These are phyloP conservation scores for Mycena polygramma DNA, from an alignment of 768 basidiomycete species.

Conservation along the genomic window DNA sequence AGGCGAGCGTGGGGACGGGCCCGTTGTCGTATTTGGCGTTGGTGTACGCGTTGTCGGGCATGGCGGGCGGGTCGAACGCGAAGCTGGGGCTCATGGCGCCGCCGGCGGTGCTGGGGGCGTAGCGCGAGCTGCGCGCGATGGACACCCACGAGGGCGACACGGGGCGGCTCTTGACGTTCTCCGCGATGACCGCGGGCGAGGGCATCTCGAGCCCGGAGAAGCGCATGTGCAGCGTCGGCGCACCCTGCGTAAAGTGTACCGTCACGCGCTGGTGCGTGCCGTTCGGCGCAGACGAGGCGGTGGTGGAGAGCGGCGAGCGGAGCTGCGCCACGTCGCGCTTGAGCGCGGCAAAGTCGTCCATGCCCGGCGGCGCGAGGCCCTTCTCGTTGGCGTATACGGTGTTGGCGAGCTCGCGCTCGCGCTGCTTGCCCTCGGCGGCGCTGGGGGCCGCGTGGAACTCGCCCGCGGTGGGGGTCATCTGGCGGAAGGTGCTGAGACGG, in stretches of 20 bases:
- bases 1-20: too few relatives aligned
- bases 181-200: slow-evolving; percentile 45
- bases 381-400: too few relatives aligned
- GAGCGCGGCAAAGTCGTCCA: slow-evolving; percentile 25
- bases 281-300: neutral
- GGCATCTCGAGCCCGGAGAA: slow-evolving; percentile 66
- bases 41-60: too few relatives aligned
- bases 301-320: neutral
- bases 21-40: too few relatives aligned
- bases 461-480: slow-evolving; percentile 61
- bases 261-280: slow-evolving; percentile 57
- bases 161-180: slow-evolving; percentile 44
- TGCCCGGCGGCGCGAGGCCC: neutral
- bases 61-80: slow-evolving; percentile 33
- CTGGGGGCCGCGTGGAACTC: too few relatives aligned
- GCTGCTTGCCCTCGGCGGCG: slow-evolving; percentile 31
- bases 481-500: slow-evolving; percentile 65
- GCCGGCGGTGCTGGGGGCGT: slow-evolving; percentile 33
- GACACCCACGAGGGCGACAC: slow-evolving; percentile 37
- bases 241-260: slow-evolving; percentile 57
- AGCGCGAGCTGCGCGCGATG: slow-evolving; percentile 34
- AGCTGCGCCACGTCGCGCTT: slow-evolving; percentile 21
- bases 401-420: too few relatives aligned
- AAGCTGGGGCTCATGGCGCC: slow-evolving; percentile 5
- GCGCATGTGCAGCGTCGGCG: slow-evolving; percentile 66